A percentile compares a stretch with the other conserved stretches of the same genome.
Evolutionary conservation across 2,329 filamentous ascomycete genomes (phyloP).

Genomic region (Cladosporium velox): DNA sequence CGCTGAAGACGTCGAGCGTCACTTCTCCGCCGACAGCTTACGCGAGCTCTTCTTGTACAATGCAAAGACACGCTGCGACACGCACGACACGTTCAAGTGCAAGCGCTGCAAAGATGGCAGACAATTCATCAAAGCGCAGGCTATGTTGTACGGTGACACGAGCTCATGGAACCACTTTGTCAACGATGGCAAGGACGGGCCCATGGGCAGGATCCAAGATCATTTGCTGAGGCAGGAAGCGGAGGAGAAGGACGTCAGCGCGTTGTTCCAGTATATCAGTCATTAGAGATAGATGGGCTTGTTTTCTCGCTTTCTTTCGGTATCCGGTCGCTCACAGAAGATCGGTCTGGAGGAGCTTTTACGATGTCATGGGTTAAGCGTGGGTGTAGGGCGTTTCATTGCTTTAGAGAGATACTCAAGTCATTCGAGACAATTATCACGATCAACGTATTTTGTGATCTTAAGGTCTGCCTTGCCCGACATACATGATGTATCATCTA

Average conservation of each 20-base stretch:
- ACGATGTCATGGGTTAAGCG: not conserved
- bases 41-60: conserved; percentile 94
- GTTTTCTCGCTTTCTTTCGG: not conserved
- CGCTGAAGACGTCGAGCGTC: conserved; percentile 93
- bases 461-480: not conserved
- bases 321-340: conserved; percentile 10
- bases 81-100: conserved; percentile 98
- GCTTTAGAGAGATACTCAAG: not conserved
- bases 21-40: conserved; percentile 89
- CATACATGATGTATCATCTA: not conserved
- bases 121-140: conserved; percentile 85
- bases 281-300: conserved; percentile 54
- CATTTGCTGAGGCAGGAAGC: conserved; percentile 84
- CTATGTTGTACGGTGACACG: conserved; percentile 95
- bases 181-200: conserved; percentile 66
- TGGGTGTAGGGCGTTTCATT: not conserved
- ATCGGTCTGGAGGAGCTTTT: not conserved
- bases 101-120: conserved; percentile 82
- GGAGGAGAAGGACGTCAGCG: conserved; percentile 76
- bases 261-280: conserved; percentile 98
- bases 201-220: conserved; percentile 81
- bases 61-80: conserved; percentile 81
- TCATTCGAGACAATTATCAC: not conserved
- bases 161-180: conserved; percentile 99
- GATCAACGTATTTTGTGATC: not conserved